Conservation (phyloP, 192 early-diverging fungal species). For the Mortierella claussenii region DNA sequence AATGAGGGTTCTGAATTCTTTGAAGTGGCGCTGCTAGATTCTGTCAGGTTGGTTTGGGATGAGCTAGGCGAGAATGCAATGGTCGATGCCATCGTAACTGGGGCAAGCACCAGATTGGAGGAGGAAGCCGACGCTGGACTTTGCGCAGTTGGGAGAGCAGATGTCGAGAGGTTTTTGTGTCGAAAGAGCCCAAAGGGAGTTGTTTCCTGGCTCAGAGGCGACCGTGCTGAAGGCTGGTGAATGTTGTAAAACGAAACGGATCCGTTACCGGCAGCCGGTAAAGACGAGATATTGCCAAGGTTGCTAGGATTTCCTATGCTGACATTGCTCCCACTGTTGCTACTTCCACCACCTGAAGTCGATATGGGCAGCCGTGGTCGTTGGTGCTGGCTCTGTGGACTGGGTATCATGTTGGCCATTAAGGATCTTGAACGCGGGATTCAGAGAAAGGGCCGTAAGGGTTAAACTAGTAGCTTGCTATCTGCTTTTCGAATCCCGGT, state of each 20-base stretch:
- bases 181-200: slow-evolving; percentile 52
- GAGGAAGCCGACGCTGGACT: slow-evolving; percentile 17
- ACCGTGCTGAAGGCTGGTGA: slow-evolving; percentile 48
- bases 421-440: background rate
- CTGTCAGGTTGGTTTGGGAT: slow-evolving; percentile 34
- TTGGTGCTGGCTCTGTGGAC: slow-evolving; percentile 29
- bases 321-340: slow-evolving; percentile 8
- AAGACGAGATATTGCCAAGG: slow-evolving; percentile 8
- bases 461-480: background rate
- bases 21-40: slow-evolving; percentile 9
- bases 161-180: slow-evolving; percentile 49
- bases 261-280: background rate
- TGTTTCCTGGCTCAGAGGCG: slow-evolving; percentile 48
- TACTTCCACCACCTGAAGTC: slow-evolving; percentile 12
- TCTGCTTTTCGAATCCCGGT: too few relatives aligned
- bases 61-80: slow-evolving; percentile 34
- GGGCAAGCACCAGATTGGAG: slow-evolving; percentile 23
- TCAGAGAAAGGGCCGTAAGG: background rate
- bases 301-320: background rate
- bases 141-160: slow-evolving; percentile 27
- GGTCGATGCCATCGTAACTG: slow-evolving; percentile 21
- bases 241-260: slow-evolving; percentile 36
- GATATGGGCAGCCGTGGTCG: slow-evolving; percentile 25
- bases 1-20: slow-evolving; percentile 7
- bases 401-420: slow-evolving; percentile 25